Percentiles rank a stretch among this genome's conserved stretches.
These are phyloP conservation scores for Paracoccidioides lutzii DNA, from an alignment of 2,329 filamentous ascomycete genomes.

Conservation along the genomic window DNA sequence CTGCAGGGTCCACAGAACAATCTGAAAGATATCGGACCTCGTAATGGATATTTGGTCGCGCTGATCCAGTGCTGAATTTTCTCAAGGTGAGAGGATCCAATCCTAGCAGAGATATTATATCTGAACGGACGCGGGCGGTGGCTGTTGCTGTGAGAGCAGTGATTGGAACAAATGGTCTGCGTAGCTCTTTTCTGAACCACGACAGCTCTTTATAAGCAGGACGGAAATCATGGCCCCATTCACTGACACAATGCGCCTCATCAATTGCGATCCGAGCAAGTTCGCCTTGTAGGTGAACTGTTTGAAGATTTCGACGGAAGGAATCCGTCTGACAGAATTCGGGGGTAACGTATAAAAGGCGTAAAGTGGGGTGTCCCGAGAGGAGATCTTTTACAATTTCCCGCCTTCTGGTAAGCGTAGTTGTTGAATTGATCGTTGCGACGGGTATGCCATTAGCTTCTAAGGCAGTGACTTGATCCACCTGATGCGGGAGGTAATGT, in stretches of 20 bases:
- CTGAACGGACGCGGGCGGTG: constrained; percentile 64
- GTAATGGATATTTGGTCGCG: constrained; percentile 75
- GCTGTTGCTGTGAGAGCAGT: constrained; percentile 91
- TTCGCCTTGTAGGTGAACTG: constrained; percentile 68
- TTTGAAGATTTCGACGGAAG: constrained; percentile 61
- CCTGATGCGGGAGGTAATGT: constrained; percentile 36
- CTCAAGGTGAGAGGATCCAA: constrained; percentile 52
- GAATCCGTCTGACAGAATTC: constrained; percentile 67
- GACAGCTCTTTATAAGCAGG: constrained; percentile 75
- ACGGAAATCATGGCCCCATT: constrained; percentile 98
- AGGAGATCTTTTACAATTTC: constrained; percentile 68
- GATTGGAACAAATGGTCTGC: constrained; percentile 71
- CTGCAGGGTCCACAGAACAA: constrained; percentile 17
- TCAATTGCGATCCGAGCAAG: constrained; percentile 82
- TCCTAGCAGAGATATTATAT: constrained; percentile 64
- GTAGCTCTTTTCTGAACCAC: constrained; percentile 59
- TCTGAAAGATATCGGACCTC: constrained; percentile 56
- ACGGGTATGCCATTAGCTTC: constrained; percentile 63
- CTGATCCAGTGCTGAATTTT: constrained; percentile 71
- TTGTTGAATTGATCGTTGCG: constrained; percentile 77
- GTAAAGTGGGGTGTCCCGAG: constrained; percentile 70
- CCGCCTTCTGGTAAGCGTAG: constrained; percentile 49
- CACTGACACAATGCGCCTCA: constrained; percentile 92
- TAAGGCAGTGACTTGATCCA: constrained; percentile 81
- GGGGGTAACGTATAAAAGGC: constrained; percentile 85